Conservation (phyloP, 2,329 filamentous ascomycete species). For the Fusarium protoensiforme region DNA sequence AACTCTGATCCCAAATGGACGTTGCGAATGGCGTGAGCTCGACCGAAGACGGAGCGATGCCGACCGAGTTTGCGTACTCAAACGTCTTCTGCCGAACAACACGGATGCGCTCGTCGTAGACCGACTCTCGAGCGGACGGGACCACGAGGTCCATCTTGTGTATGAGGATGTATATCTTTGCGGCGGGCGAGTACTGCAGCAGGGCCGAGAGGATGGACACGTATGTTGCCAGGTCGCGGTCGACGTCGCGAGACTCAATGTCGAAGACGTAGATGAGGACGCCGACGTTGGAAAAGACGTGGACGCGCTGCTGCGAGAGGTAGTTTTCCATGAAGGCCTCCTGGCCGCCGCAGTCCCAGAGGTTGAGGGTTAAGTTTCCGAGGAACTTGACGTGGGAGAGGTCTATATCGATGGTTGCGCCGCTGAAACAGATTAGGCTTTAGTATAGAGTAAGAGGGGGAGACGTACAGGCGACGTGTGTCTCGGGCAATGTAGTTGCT, state of each 20-base stretch:
- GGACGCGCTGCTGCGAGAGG: conserved; percentile 91
- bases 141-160: conserved; percentile 99
- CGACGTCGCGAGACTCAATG: conserved; percentile 94
- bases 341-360: conserved; percentile 99
- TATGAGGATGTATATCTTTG: conserved; percentile 92
- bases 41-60: conserved; percentile 54
- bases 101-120: conserved; percentile 86
- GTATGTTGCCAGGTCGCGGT: conserved; percentile 93
- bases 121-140: conserved; percentile 77
- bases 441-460: background rate
- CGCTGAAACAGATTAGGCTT: conserved; percentile 54
- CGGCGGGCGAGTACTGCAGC: conserved; percentile 81
- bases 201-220: conserved; percentile 89
- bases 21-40: conserved; percentile 91
- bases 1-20: conserved; percentile 97
- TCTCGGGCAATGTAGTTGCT: conserved; percentile 99
- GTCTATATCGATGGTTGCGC: conserved; percentile 98
- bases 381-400: conserved; percentile 99
- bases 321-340: conserved; percentile 99
- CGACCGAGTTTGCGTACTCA: conserved; percentile 58
- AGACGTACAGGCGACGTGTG: conserved; percentile 78
- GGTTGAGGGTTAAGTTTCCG: conserved; percentile 94
- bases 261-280: conserved; percentile 99
- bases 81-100: conserved; percentile 80
- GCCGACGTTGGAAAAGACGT: conserved; percentile 96